Conservation (phyloP, 2,329 filamentous ascomycete genomes). For the Didymella sp. region DNA sequence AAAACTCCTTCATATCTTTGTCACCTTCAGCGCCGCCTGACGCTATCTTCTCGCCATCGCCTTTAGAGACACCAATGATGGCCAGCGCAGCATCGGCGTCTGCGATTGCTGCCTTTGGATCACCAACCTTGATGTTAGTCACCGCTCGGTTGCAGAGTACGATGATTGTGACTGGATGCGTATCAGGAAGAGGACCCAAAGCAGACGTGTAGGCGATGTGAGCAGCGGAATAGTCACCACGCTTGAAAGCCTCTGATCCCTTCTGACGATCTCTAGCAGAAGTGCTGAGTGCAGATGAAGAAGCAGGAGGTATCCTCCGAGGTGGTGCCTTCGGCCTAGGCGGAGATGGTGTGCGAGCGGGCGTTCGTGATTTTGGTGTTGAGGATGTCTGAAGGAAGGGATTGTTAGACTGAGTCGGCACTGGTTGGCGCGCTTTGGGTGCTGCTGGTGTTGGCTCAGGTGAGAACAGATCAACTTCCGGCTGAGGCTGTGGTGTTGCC, state of each 20-base stretch:
- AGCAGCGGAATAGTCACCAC: constrained; percentile 88
- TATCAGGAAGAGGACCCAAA: constrained; percentile 73
- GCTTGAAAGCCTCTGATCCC: constrained; percentile 90
- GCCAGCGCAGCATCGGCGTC: constrained; percentile 83
- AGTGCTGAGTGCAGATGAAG: constrained; percentile 71
- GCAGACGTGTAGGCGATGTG: constrained; percentile 83
- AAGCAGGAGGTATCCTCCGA: constrained; percentile 71
- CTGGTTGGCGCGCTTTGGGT: constrained; percentile 39
- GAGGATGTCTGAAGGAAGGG: constrained; percentile 46
- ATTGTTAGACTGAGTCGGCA: constrained; percentile 49
- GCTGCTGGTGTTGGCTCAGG: constrained; percentile 37
- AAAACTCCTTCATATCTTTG: constrained; percentile 92
- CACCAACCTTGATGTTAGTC: constrained; percentile 88
- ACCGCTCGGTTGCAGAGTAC: constrained; percentile 90
- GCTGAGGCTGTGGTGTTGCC: constrained; percentile 57
- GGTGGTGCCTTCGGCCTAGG: constrained; percentile 58
- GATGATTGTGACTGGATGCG: constrained; percentile 86
- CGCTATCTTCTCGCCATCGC: constrained; percentile 80
- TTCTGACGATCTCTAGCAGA: constrained; percentile 80
- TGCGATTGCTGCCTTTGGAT: constrained; percentile 82
- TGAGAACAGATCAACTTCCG: constrained; percentile 66
- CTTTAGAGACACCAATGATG: constrained; percentile 79
- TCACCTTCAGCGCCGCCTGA: constrained; percentile 64
- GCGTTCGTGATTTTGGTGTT: constrained; percentile 41
- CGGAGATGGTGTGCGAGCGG: constrained; percentile 50